These are phyloP conservation scores for Cyclotella sp. DNA, from an alignment of 108 stramenopile genomes.

Conservation along the genomic window DNA sequence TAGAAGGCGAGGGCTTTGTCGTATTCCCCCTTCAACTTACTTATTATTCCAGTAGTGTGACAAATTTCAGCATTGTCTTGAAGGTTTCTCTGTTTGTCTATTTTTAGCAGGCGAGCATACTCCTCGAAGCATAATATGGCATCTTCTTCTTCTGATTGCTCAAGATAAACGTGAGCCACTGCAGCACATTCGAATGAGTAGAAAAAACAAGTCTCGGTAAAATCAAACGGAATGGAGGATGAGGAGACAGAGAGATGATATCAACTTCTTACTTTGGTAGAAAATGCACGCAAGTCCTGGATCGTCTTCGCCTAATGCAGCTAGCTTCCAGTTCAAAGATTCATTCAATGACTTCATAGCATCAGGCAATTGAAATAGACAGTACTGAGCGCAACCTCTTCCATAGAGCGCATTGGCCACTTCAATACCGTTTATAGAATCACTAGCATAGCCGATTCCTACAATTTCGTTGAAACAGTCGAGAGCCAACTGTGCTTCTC, in stretches of 20 bases:
- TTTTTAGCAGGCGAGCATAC: conserved; percentile 37
- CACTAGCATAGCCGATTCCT: conserved; percentile 47
- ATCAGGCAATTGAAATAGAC: conserved; percentile 42
- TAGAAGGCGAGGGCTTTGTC: conserved; percentile 45
- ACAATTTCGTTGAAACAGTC: conserved; percentile 53
- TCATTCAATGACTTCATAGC: conserved; percentile 59
- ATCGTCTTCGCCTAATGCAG: conserved; percentile 48
- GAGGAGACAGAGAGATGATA: background rate
- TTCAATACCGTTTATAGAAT: conserved; percentile 48
- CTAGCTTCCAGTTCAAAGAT: conserved; percentile 56
- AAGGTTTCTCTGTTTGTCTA: conserved; percentile 44
- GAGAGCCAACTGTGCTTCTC: conserved; percentile 40
- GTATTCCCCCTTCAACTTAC: conserved; percentile 42
- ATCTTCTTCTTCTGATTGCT: conserved; percentile 42
- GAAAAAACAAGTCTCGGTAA: background rate
- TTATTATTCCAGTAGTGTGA: conserved; percentile 44
- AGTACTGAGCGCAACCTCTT: conserved; percentile 54
- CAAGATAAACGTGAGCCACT: conserved; percentile 50
- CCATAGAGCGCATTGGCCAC: conserved; percentile 57
- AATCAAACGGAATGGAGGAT: background rate
- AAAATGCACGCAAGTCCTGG: conserved; percentile 56
- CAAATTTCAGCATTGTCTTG: conserved; percentile 56
- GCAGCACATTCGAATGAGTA: background rate
- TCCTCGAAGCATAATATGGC: conserved; percentile 52
- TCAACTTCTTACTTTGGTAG: conserved; percentile 37